Evolutionary conservation across 192 early-diverging fungal genomes (phyloP).

Genomic region (Coemansia sp.): DNA sequence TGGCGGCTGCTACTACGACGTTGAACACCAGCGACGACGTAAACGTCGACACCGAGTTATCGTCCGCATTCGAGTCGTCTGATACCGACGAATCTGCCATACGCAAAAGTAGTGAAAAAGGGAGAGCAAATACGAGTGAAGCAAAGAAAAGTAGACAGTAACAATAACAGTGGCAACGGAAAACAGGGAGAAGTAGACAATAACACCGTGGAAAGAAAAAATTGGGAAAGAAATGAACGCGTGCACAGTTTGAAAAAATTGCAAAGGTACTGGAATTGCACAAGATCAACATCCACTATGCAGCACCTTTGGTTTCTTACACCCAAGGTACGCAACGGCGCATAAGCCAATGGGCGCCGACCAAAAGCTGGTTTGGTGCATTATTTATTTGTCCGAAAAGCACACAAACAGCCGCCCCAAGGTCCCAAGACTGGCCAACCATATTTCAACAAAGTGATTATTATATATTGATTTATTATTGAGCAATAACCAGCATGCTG

Average conservation of each 20-base stretch:
- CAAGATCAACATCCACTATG: not conserved
- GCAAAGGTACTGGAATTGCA: no score
- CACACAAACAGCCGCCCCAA: not conserved
- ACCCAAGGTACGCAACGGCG: not conserved
- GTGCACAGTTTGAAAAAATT: not conserved
- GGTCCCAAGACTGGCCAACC: not conserved
- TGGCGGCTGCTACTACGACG: conserved; percentile 53
- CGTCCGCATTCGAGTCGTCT: conserved; percentile 5
- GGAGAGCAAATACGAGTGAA: not conserved
- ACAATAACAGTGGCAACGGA: not conserved
- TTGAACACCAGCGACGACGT: conserved; percentile 74
- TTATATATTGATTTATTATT: no score
- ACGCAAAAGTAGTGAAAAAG: not conserved
- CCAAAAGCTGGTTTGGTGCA: not conserved
- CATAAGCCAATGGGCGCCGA: not conserved
- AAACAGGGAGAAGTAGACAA: not conserved
- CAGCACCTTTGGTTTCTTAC: not conserved
- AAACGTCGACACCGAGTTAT: conserved; percentile 65
- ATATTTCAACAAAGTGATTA: not conserved
- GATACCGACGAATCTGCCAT: not conserved
- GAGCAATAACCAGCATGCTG: not conserved
- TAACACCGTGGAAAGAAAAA: conserved; percentile 3
- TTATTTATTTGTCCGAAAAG: not conserved
- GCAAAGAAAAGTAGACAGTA: not conserved
- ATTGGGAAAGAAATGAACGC: conserved; percentile 8